Evolutionary conservation across 768 basidiomycete genomes (phyloP), one percentile per base, ranked within the genome.

Genomic region (Psilocybe sp.): DNA sequence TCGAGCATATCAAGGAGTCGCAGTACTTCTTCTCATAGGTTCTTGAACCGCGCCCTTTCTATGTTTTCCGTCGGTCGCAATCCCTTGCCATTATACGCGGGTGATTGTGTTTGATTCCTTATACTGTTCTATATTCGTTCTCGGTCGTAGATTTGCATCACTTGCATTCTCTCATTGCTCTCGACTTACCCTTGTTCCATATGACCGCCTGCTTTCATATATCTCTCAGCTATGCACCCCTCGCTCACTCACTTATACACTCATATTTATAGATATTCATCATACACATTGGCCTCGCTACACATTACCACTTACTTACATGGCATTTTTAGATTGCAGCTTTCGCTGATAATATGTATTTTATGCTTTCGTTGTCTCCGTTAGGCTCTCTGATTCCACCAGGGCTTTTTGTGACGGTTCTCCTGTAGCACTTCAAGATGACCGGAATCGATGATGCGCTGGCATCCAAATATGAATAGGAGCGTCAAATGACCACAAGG

Each of bases 11-110:
- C 69, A 87, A 87, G 64, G 69, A 82, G 50, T 91, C 88, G 38
- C 75, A 77, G 34, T 98, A 98, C 69, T 98, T 98, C 80, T 98
- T 98, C 78, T 95, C 94, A 38, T 97, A 80, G 69, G 57, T 39
- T 14, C 7, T 42, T 49, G 48, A 28, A 28, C 23, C 7, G 4
- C 23, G 23, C 23, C 23, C 7, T 4, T 28, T 7, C 23, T 28
- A 28, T 28, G 4, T 28, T 28, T n/a, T n/a, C n/a, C n/a, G n/a
- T n/a, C 23, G 4, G 23, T 7, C 23, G 7, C 23, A 28, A 28
- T 3, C 23, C 23, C 23, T 28, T 7, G 7, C 23, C 23, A 3
- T 7, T 7, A 28, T 28, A 28, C 23, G 23, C 7, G 23, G 23
- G 23, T 4, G 23, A 7, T 28, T 28, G 23, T 28, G 23, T 3